phyloP scores from a whole-genome alignment of 1,284 basidiomycete species.

The Butyriboletus appendiculatus region DNA sequence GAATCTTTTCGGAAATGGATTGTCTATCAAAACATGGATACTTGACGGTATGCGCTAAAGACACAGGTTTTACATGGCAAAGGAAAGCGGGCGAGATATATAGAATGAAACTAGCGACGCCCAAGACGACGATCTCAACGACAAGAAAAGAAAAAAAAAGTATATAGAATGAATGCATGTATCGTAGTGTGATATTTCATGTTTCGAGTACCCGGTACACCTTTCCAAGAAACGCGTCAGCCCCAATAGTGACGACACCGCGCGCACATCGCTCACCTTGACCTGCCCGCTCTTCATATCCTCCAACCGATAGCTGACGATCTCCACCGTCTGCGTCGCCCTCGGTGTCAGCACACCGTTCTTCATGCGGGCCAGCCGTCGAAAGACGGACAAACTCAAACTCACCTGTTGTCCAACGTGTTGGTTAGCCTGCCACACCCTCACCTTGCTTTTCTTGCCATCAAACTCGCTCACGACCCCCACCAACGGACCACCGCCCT shows the following conservation, averaged over 20 bases:
- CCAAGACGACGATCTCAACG: not conserved
- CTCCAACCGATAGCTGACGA: conserved; percentile 82
- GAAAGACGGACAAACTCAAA: conserved; percentile 40
- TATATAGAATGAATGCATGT: not conserved
- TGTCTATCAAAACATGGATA: not conserved
- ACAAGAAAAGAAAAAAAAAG: not conserved
- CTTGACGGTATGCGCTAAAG: not conserved
- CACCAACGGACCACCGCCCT: conserved; percentile 59
- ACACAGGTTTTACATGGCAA: conserved; percentile 1
- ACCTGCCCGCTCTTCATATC: conserved; percentile 85
- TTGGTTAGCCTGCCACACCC: conserved; percentile 79
- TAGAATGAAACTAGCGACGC: not conserved
- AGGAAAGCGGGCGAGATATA: not conserved
- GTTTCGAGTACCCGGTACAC: conserved; percentile 51
- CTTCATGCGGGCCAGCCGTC: conserved; percentile 33
- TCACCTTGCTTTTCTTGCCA: conserved; percentile 82
- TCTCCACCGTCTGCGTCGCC: conserved; percentile 65
- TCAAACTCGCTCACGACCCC: conserved; percentile 85
- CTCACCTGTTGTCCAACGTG: conserved; percentile 74
- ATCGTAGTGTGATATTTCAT: conserved; percentile 6
- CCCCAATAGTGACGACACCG: not conserved
- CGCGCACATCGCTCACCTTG: conserved; percentile 48
- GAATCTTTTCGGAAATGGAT: not conserved
- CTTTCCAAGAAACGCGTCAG: conserved; percentile 28
- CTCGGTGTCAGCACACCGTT: conserved; percentile 28